Percentiles rank a stretch among this genome's conserved stretches.
These are phyloP conservation scores for Termitomyces sp. DNA, from an alignment of 768 basidiomycete genomes.

Conservation along the genomic window DNA sequence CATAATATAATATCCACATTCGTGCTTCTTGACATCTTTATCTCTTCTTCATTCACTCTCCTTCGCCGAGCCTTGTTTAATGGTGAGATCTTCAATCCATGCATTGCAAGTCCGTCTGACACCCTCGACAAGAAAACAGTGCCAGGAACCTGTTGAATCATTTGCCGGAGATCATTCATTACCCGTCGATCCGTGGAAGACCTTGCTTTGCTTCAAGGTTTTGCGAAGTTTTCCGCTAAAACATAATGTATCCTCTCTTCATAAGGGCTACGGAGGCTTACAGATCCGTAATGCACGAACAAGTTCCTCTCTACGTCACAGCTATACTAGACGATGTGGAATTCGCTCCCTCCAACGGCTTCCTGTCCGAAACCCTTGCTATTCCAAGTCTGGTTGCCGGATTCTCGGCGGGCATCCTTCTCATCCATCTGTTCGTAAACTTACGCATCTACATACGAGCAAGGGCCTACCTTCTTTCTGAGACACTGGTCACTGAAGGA, in stretches of 20 bases:
- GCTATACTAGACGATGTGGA: neutral
- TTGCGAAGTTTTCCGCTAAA: neutral
- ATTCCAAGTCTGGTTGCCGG: constrained; percentile 14
- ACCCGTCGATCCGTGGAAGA: neutral
- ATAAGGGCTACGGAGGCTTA: neutral
- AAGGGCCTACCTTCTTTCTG: constrained; percentile 2
- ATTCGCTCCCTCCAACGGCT: neutral
- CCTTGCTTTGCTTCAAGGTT: neutral
- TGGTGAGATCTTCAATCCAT: neutral
- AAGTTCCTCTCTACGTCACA: neutral
- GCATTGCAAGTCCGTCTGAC: neutral
- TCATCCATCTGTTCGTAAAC: constrained; percentile 9
- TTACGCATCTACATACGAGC: constrained; percentile 2
- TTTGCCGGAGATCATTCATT: neutral
- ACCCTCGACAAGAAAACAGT: neutral
- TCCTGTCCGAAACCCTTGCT: constrained; percentile 10
- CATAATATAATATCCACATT: neutral
- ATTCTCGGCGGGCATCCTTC: constrained; percentile 10
- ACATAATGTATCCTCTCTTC: constrained; percentile 1
- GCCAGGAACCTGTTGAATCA: neutral
- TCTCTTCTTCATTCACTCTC: neutral
- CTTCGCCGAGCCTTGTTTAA: neutral
- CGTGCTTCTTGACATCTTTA: neutral
- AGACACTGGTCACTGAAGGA: neutral
- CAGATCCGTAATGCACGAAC: neutral